These are phyloP conservation scores for Candida sojae DNA, from an alignment of 1,139 yeast species.

Conservation along the genomic window DNA sequence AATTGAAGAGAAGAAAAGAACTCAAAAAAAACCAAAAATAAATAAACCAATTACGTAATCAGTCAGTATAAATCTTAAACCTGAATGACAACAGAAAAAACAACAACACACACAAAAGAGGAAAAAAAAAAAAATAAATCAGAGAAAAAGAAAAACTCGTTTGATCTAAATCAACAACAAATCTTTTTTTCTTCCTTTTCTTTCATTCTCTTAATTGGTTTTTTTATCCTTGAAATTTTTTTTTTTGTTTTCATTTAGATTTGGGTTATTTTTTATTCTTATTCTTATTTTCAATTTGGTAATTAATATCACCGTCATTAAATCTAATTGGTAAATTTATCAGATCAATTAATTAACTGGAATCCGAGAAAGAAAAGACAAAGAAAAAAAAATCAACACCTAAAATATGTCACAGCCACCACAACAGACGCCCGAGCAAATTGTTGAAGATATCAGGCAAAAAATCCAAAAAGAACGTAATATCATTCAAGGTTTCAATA, in stretches of 20 bases:
- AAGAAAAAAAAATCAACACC: neutral
- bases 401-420: slow-evolving; percentile 6
- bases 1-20: neutral
- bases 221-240: neutral
- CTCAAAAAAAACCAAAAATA: too few relatives aligned
- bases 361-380: too few relatives aligned
- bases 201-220: neutral
- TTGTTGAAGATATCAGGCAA: slow-evolving; percentile 64
- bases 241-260: neutral
- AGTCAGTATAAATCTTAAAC: too few relatives aligned
- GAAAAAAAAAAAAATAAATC: neutral
- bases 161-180: slow-evolving; percentile 1
- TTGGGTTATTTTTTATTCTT: neutral
- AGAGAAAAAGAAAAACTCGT: neutral
- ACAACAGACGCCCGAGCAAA: slow-evolving; percentile 22
- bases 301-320: too few relatives aligned
- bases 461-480: slow-evolving; percentile 88
- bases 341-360: neutral
- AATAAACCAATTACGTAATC: neutral
- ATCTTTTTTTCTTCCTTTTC: neutral
- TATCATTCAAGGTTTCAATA: slow-evolving; percentile 84
- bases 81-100: neutral
- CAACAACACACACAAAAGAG: neutral
- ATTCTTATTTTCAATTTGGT: neutral
- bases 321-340: neutral